Evolutionary conservation across 2,329 filamentous ascomycete species (phyloP), one percentile per base, ranked within the genome.

Genomic region (Proliferodiscus dingleyae): DNA sequence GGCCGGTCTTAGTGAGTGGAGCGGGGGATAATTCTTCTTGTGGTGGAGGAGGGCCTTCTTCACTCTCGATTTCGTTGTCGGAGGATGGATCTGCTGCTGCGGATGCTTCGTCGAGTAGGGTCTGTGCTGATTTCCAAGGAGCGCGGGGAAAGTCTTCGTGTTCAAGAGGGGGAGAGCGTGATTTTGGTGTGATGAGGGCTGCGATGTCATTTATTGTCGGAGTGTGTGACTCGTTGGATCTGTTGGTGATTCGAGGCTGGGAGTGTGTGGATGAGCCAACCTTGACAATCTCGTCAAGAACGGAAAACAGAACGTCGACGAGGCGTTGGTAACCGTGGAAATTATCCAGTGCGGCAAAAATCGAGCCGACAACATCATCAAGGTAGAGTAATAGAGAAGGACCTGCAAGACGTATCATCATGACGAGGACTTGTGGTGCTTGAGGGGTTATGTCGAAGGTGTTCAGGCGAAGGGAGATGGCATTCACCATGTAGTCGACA

Each of bases 401-500:
- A 0, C 93, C 93, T 15, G 89, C 88, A 11, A 98, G 75, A 21
- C 80, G 82, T 49, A 97, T 82, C 87, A 97, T 94, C 90, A 98
- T 96, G 5, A 85, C 77, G 39, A 98, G 68, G 2, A 97, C 93
- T 55, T 91, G 86, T 2, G 90, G 89, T 3, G 89, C 89, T 52
- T 95, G 87, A 1, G 91, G 90, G 0, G 89, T 91, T 42, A 97
- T 84, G 53, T 96, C 89, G 53, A 96, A 88, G 0, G 87, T 88
- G 58, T 95, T 96, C 6, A 98, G 76, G 51, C 89, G 87, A 49
- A 97, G 68, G 0, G 87, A 88, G 13, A 98, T 81, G 0, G 93
- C 88, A 61, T 97, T 97, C 50, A 97, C 84, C 67, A 98, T 86
- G 64, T 98, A 98, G 65, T 98, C 93, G 13, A 89, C 90, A 50